Conservation (phyloP, 495 filamentous ascomycete species). For the Aspergillus ostianus region DNA sequence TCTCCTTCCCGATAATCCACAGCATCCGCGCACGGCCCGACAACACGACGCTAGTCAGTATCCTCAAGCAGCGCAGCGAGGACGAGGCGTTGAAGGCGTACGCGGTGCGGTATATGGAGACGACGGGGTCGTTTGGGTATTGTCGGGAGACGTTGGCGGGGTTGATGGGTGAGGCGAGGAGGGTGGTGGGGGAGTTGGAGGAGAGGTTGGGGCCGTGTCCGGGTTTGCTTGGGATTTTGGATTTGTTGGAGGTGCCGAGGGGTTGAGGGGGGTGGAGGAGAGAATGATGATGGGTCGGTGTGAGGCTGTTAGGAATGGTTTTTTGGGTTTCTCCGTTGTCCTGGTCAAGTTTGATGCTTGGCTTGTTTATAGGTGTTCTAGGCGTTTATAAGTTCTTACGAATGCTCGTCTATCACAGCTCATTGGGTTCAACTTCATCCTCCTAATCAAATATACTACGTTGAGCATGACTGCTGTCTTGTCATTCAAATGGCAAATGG, state of each 20-base stretch:
- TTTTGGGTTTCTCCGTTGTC: too few species aligned
- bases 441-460: too few species aligned
- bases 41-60: constrained; percentile 76
- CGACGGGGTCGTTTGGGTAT: constrained; percentile 77
- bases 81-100: constrained; percentile 78
- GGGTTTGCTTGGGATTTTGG: constrained; percentile 1
- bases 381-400: too few species aligned
- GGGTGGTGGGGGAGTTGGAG: constrained; percentile 5
- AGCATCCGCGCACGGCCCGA: constrained; percentile 68
- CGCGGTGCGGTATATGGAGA: constrained; percentile 77
- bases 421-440: too few species aligned
- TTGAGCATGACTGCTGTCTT: too few species aligned
- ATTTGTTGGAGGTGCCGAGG: not conserved
- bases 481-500: too few species aligned
- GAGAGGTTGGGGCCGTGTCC: not conserved
- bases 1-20: constrained; percentile 89
- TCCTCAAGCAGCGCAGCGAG: constrained; percentile 74
- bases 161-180: constrained; percentile 14
- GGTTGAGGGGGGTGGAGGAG: too few species aligned
- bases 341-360: too few species aligned
- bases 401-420: too few species aligned
- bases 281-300: too few species aligned
- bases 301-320: too few species aligned
- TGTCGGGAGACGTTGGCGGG: constrained; percentile 55
- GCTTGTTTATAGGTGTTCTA: too few species aligned